A percentile compares a stretch with the other conserved stretches of the same genome.
phyloP scores from a whole-genome alignment of 345 rosid species.

The Salix udensis region DNA sequence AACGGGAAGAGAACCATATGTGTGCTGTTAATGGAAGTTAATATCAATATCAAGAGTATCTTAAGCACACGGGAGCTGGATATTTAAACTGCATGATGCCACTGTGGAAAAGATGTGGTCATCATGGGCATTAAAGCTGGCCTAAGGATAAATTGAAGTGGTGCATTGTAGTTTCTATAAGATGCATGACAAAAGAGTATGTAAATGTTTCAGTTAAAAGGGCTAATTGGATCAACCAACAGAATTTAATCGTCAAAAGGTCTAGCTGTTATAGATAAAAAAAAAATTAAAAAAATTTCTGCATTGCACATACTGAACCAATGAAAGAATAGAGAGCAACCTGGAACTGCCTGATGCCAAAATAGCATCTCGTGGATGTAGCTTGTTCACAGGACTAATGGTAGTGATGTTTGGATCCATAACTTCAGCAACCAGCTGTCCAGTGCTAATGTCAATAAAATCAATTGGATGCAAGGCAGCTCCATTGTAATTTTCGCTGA shows the following conservation, averaged over 20 bases:
- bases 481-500: conserved; percentile 86
- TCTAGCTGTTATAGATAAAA: background rate
- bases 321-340: conserved; percentile 27
- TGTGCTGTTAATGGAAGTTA: no score
- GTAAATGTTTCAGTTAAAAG: background rate
- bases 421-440: conserved; percentile 87
- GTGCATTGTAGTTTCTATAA: background rate
- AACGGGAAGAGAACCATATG: background rate
- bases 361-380: conserved; percentile 88
- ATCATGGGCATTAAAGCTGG: background rate
- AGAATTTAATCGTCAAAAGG: background rate
- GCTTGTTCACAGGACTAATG: conserved; percentile 88
- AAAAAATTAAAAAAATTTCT: background rate
- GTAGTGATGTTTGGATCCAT: conserved; percentile 94
- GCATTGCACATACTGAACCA: background rate
- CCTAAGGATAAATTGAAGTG: background rate
- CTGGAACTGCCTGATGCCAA: conserved; percentile 96
- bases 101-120: background rate
- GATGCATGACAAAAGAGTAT: background rate
- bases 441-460: conserved; percentile 76
- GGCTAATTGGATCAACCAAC: background rate
- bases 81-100: background rate
- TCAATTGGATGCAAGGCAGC: conserved; percentile 92
- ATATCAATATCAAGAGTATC: background rate
- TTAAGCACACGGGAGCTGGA: background rate